Conservation (phyloP, 2,329 filamentous ascomycete species). For the Talaromyces sp. region DNA sequence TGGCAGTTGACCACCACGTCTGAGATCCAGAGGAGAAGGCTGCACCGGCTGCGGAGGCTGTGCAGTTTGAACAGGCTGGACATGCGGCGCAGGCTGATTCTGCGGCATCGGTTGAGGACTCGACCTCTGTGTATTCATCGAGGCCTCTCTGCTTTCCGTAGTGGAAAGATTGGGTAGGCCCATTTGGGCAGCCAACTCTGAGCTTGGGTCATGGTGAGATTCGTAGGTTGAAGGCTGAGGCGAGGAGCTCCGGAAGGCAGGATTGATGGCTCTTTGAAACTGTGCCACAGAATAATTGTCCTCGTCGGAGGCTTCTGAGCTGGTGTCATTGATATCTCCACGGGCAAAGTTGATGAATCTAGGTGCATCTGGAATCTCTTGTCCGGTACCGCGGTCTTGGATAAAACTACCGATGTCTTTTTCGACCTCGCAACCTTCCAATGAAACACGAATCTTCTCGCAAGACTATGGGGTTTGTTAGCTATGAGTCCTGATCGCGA, state of each 20-base stretch:
- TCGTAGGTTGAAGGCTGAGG: constrained; percentile 91
- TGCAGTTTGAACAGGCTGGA: constrained; percentile 8
- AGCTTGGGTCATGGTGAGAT: constrained; percentile 84
- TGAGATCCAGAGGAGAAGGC: constrained; percentile 38
- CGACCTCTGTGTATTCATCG: constrained; percentile 52
- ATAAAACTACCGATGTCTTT: constrained; percentile 92
- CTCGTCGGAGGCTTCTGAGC: constrained; percentile 83
- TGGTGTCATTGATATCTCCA: constrained; percentile 67
- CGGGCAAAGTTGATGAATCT: constrained; percentile 99
- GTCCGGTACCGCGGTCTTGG: constrained; percentile 80
- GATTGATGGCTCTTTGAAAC: constrained; percentile 92
- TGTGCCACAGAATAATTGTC: constrained; percentile 92
- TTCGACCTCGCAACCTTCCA: constrained; percentile 95
- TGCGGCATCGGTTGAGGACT: constrained; percentile 21
- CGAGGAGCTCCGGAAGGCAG: constrained; percentile 90
- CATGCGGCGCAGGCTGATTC: constrained; percentile 24
- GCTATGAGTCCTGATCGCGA: not conserved
- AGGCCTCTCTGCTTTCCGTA: constrained; percentile 51
- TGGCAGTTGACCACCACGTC: constrained; percentile 40
- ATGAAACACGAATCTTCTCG: constrained; percentile 88
- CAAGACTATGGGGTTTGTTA: constrained; percentile 58
- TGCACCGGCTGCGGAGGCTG: constrained; percentile 28
- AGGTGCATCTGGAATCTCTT: constrained; percentile 94
- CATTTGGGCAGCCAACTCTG: constrained; percentile 66
- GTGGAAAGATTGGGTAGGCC: constrained; percentile 54